These are phyloP conservation scores for Marsdenia floribunda DNA, from an alignment of 257 asterid genomes.

Conservation along the genomic window DNA sequence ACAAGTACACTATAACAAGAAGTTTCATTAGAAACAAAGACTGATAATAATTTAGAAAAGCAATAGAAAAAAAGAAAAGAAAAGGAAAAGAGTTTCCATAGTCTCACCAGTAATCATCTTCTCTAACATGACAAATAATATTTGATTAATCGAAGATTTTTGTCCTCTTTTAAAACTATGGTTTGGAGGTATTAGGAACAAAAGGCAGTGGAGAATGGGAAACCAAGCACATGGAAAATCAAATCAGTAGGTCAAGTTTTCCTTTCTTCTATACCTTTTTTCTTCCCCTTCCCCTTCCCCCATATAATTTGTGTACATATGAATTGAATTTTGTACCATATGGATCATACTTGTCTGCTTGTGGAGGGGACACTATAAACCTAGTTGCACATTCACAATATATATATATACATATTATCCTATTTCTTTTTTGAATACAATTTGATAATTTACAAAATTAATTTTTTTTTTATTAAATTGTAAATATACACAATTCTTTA, in stretches of 20 bases:
- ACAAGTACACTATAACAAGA: too few relatives aligned
- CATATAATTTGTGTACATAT: too few relatives aligned
- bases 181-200: conserved; percentile 1
- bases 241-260: neutral
- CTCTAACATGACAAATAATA: neutral
- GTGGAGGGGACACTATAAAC: neutral
- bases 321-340: too few relatives aligned
- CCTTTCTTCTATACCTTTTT: neutral
- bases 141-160: neutral
- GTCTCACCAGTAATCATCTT: neutral
- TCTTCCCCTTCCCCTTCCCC: neutral
- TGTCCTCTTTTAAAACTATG: neutral
- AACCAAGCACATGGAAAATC: conserved; percentile 5
- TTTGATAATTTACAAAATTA: too few relatives aligned
- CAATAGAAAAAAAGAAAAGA: neutral
- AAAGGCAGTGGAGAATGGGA: neutral
- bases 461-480: too few relatives aligned
- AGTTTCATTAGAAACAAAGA: too few relatives aligned
- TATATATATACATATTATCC: too few relatives aligned
- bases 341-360: neutral
- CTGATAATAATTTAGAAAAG: neutral
- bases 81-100: neutral
- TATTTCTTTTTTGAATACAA: too few relatives aligned
- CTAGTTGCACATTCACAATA: too few relatives aligned
- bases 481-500: too few relatives aligned